Evolutionary conservation across 495 filamentous ascomycete genomes (phyloP), one percentile per base, ranked within the genome.

Genomic region (Hyaloscypha bicolor): DNA sequence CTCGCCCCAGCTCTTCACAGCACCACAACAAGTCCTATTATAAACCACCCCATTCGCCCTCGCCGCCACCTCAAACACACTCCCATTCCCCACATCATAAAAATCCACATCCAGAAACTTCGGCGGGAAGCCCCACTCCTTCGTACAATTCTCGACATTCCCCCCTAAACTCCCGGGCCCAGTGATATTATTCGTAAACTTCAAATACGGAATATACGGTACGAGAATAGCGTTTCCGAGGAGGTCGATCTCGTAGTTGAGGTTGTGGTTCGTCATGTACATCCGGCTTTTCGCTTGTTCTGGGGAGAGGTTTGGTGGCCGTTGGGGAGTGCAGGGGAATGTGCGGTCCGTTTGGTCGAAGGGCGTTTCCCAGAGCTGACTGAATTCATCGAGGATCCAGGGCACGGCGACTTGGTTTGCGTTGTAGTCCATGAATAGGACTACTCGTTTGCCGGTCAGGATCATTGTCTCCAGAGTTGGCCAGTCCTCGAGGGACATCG

Each of bases 41-140:
- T 93, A 97, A 2, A 89, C 90, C 60, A 98, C 92, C 65, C 91
- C 90, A 76, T 98, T 98, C 74, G 88, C 87, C 69, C 82, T 74
- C 12, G 94, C 94, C 4, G 94, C 94, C 45, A 94, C 93, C 74
- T 94, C 87, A 73, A 98, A 97, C 53, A 97, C 94, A 9, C 91
- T 90, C n/a, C 94, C 94, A 62, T 86, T 84, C 4, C 91, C 92
- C 39, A 79, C 78, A 72, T 96, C 91, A 78, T 96, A 97, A 75
- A 91, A 97, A 76, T 98, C 94, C 5, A 97, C 93, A 32, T 97
- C 87, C 16, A 98, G 82, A 72, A 96, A 93, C 74, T 91, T 97
- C 0, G 94, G 94, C 1, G 93, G 83, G 37, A 88, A 86, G n/a
- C 80, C 80, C 91, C 92, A 96, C 25, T 77, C 77, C 0, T 68